Percentiles rank a stretch among this genome's conserved stretches.
Evolutionary conservation across 2,329 filamentous ascomycete species (phyloP).

Genomic region (Arthroderma sp.): DNA sequence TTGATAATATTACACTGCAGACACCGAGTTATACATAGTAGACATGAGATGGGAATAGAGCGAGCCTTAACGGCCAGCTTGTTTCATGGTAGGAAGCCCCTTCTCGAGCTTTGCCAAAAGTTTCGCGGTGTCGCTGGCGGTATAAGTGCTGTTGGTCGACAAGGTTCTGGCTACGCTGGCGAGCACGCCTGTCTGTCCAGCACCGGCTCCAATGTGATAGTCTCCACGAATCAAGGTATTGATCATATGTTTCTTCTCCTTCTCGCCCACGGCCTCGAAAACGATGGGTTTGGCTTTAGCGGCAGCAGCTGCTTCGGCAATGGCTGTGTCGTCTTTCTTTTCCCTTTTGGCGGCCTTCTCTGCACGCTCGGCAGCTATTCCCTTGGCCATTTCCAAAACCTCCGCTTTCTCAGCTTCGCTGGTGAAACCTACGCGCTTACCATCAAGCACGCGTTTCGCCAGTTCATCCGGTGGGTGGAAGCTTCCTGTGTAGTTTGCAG

Average conservation of each 20-base stretch:
- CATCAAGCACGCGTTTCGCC: constrained; percentile 23
- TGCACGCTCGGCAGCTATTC: constrained; percentile 20
- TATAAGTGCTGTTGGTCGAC: constrained; percentile 30
- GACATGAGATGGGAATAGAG: no score
- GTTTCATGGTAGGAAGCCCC: constrained; percentile 15
- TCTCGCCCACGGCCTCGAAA: constrained; percentile 4
- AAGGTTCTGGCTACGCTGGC: constrained; percentile 23
- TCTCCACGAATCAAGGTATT: constrained; percentile 4
- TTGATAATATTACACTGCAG: no score
- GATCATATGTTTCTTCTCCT: constrained; percentile 5
- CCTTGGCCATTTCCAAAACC: constrained; percentile 23
- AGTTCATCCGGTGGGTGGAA: constrained; percentile 25
- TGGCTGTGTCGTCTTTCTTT: constrained; percentile 24
- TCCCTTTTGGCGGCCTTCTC: constrained; percentile 23
- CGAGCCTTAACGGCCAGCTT: constrained; percentile 1
- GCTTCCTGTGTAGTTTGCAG: constrained; percentile 23
- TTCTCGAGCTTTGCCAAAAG: constrained; percentile 28
- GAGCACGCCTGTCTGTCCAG: constrained; percentile 9
- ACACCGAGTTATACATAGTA: no score
- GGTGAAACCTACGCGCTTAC: constrained; percentile 25
- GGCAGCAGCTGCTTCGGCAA: constrained; percentile 17
- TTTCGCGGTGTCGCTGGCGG: constrained; percentile 21
- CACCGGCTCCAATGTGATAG: constrained; percentile 5
- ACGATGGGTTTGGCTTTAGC: constrained; percentile 11
- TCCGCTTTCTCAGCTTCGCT: constrained; percentile 25